phyloP scores from a whole-genome alignment of 345 rosid species.

The Acer yangbiense region DNA sequence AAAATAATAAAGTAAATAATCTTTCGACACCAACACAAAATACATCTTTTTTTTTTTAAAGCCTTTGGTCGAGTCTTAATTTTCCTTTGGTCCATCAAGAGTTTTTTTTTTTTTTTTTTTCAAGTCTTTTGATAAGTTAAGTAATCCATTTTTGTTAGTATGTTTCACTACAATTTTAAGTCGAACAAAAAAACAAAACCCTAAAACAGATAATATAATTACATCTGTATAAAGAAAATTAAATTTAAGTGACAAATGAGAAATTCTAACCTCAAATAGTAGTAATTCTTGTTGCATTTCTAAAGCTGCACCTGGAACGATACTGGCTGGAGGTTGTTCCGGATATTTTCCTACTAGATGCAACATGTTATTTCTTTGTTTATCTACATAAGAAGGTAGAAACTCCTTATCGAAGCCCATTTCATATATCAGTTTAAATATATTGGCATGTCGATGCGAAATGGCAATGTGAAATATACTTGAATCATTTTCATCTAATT shows the following conservation, averaged over 20 bases:
- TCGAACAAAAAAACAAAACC: no score
- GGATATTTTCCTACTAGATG: constrained; percentile 27
- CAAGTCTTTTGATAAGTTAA: no score
- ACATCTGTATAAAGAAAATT: neutral
- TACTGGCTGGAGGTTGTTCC: neutral
- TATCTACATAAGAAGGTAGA: neutral
- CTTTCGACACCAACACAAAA: no score
- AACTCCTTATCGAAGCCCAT: constrained; percentile 22
- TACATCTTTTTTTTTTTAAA: no score
- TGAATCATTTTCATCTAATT: neutral
- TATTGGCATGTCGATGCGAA: constrained; percentile 18
- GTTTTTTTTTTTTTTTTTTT: no score
- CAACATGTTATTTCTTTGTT: constrained; percentile 2
- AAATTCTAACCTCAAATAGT: constrained; percentile 22
- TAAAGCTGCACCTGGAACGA: constrained; percentile 26
- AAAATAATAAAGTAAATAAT: no score
- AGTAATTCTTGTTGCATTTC: constrained; percentile 23
- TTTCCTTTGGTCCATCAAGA: no score
- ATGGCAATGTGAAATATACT: constrained; percentile 35
- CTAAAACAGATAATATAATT: no score
- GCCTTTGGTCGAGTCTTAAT: no score
- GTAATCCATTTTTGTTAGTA: no score
- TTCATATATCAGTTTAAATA: constrained; percentile 23
- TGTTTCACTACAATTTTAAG: no score
- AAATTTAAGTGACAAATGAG: neutral